Conservation (phyloP, 371 early-diverging fungal species). For the Funneliformis caledonium region DNA sequence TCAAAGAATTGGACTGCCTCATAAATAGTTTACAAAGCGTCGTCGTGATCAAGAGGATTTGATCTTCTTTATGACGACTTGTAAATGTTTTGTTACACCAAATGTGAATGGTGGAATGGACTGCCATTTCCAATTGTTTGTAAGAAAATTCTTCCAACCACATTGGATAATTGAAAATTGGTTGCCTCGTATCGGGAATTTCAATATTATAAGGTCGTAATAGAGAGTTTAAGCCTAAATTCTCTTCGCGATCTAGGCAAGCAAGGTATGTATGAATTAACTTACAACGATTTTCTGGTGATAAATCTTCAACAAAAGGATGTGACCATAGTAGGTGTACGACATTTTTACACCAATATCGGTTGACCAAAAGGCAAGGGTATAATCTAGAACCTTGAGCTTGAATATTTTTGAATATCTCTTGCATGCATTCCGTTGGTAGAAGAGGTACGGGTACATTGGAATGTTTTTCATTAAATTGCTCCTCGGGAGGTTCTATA, state of each 20-base stretch:
- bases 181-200: neutral
- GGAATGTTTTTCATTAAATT: neutral
- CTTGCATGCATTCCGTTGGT: conserved; percentile 22
- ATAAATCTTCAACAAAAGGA: conserved; percentile 9
- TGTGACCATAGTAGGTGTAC: conserved; percentile 10
- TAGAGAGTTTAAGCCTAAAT: neutral
- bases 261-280: conserved; percentile 1
- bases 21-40: conserved; percentile 17
- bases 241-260: neutral
- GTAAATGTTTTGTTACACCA: neutral
- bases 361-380: conserved; percentile 4
- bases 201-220: neutral
- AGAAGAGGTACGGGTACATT: neutral
- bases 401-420: conserved; percentile 10
- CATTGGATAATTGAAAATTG: conserved; percentile 21
- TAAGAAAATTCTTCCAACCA: conserved; percentile 20
- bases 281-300: conserved; percentile 17
- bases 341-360: conserved; percentile 24
- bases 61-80: neutral
- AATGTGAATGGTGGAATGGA: neutral
- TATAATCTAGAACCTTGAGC: conserved; percentile 4
- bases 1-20: neutral
- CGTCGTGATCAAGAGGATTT: conserved; percentile 2
- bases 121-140: neutral
- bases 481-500: too few species aligned